Percentiles rank a stretch among this genome's conserved stretches.
phyloP scores from a whole-genome alignment of 257 asterid species.

The Plantago major region DNA sequence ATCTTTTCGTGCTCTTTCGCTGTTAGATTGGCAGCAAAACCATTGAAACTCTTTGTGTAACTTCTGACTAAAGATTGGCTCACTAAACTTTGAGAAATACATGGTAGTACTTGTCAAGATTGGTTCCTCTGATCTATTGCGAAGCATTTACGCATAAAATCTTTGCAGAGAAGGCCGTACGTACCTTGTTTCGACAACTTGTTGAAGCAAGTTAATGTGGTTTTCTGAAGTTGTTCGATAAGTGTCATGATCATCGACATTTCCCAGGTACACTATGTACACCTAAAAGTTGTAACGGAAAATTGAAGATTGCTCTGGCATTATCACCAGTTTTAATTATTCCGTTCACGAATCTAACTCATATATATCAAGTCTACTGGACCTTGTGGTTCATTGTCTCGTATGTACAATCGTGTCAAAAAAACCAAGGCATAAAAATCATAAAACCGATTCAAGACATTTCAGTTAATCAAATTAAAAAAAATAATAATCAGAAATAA shows the following conservation, averaged over 20 bases:
- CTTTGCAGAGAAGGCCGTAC: neutral
- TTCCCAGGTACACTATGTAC: constrained; percentile 34
- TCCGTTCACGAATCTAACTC: no score
- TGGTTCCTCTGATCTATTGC: no score
- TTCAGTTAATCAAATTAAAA: no score
- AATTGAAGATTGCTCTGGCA: no score
- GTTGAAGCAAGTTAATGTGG: constrained; percentile 26
- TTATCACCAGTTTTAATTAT: no score
- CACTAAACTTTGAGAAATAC: constrained; percentile 3
- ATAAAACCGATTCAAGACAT: neutral
- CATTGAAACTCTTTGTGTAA: constrained; percentile 26
- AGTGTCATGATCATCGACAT: constrained; percentile 1
- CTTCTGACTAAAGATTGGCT: constrained; percentile 29
- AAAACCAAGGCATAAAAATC: neutral
- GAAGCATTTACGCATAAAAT: no score
- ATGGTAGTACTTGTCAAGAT: no score
- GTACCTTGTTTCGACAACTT: constrained; percentile 26
- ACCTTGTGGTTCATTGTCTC: neutral
- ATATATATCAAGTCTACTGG: no score
- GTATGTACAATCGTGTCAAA: neutral
- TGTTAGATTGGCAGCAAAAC: constrained; percentile 42
- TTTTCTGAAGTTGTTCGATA: constrained; percentile 6
- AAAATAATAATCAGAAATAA: no score
- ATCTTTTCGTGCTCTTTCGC: constrained; percentile 32
- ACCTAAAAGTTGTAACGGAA: no score